Evolutionary conservation across 768 basidiomycete genomes (phyloP), one percentile per base, ranked within the genome.

Genomic region (Coprinopsis sp.): DNA sequence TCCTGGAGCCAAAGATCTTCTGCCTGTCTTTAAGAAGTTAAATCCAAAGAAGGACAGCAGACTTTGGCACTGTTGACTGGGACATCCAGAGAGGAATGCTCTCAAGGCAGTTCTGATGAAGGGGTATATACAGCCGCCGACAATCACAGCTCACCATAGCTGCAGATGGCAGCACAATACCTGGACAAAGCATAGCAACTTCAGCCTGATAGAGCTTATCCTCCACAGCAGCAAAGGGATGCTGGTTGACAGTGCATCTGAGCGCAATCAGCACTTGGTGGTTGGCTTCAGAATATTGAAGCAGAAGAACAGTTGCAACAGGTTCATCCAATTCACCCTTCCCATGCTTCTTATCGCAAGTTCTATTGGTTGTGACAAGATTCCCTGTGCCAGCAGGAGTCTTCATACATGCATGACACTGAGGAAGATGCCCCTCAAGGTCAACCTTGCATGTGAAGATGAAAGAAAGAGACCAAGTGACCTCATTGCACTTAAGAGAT

Each of bases 161-260:
- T 12, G 59, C 57, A 36, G 45, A 36, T 3, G 64, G 64, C 21
- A 63, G 8, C 3, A 16, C 38, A 4, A 54, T 59, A 2, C 60
- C 61, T n/a, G 66, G 64, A 7, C 55, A 51, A 21, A 68, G 56
- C 47, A 68, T 54, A n/a, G 58, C 33, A 18, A 66, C 61, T 40
- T 68, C 60, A 12, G 18, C 24, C 4, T 24, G 28, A 49, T 64
- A 66, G 16, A 58, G 50, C n/a, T 52, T 47, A 54, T 68, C 66
- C 28, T 37, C n/a, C 8, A 66, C 52, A 16, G 38, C 40, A 42
- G 63, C 63, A 38, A 64, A 63, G 3, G 63, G 65, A 1, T 50
- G 51, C 13, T 46, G 33, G 29, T 45, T 44, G 14, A 42, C 53
- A 5, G 64, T 59, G 43, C 51, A 59, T 2, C 55, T 46, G 47